These are phyloP conservation scores for Geosmithia putterillii DNA, from an alignment of 2,329 filamentous ascomycete species.

Conservation along the genomic window DNA sequence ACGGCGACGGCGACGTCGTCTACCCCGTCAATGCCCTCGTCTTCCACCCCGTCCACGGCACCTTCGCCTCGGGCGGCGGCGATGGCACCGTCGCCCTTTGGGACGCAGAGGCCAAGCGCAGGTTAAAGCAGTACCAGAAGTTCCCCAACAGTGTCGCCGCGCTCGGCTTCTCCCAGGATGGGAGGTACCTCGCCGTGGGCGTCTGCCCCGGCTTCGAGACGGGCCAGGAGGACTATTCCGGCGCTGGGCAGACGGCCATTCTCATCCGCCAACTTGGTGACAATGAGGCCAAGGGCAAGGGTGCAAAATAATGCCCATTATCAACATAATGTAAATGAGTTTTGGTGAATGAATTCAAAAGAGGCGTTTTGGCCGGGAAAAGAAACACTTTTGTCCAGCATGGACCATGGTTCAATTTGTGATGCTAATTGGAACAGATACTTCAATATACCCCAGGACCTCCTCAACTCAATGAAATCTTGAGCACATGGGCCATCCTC, in stretches of 20 bases:
- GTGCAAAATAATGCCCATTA: constrained; percentile 41
- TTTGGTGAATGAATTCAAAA: background rate
- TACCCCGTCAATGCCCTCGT: constrained; percentile 85
- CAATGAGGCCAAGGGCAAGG: constrained; percentile 79
- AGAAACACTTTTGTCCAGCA: too few species aligned
- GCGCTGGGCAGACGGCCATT: constrained; percentile 62
- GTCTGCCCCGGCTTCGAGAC: constrained; percentile 83
- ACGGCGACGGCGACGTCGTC: constrained; percentile 62
- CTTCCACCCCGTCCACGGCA: constrained; percentile 74
- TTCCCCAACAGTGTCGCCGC: constrained; percentile 69
- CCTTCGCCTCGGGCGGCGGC: constrained; percentile 80
- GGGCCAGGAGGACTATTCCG: constrained; percentile 65
- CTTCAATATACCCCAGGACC: background rate
- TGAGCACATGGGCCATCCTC: background rate
- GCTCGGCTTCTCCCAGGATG: constrained; percentile 65
- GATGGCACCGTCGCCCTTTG: constrained; percentile 87
- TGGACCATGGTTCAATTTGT: too few species aligned
- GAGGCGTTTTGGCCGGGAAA: constrained; percentile 2
- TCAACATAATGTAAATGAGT: background rate
- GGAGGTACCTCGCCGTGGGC: constrained; percentile 65
- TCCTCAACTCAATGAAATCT: background rate
- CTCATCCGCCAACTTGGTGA: constrained; percentile 76
- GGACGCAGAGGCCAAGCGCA: constrained; percentile 83
- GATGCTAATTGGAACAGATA: too few species aligned
- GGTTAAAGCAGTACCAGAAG: constrained; percentile 81